Base-by-base conservation (phyloP, 1,284 basidiomycete genomes). In the Gomphus bonarii region DNA sequence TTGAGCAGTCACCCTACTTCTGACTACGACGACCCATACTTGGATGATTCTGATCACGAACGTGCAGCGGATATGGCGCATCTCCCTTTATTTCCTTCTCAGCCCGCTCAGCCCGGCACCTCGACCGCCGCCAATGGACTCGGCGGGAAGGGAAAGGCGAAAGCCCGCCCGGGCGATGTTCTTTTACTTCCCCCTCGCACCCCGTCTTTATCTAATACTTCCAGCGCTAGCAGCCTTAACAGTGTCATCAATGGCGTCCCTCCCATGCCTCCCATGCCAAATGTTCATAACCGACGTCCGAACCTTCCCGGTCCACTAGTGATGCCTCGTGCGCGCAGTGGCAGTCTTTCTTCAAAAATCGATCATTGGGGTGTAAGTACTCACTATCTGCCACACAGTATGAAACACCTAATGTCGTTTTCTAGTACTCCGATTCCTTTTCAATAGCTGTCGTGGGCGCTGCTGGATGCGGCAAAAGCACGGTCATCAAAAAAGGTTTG, bases 401-500 rank as follows among this genome's bases (percentile, higher is more conserved):
- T 40, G 36, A 36, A 33, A 16, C 50, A 14, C 10, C 22, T 12
- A 40, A 53, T 42, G 6, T 11, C 20, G 22, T 30, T 46, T 46
- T 31, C 30, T 20, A 31, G 18, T 7, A 20, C 14, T 20, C 20
- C 42, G 52, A 54, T 25, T 25, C 44, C 42, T 43, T 58, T 20
- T 79, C 80, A 3, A 69, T 90, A 20, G 78, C 79, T 40, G 80
- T 90, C 31, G 74, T 88, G 35, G 87, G 87, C n/a, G 74, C 77
- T 8, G 67, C 75, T 54, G 78, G 80, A 30, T 87, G 84, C 63
- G 88, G 87, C 58, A 90, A 89, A 69, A 83, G 84, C 1, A 75
- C 77, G 3, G 76, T 83, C 51, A 82, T 90, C 58, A 74, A 74
- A 48, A 85, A 82, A 66, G 86, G 87, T 31, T 72, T 86, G 52